Evolutionary conservation across 257 asterid genomes (phyloP), one percentile per base, ranked within the genome.

Genomic region (Ballota nigra): DNA sequence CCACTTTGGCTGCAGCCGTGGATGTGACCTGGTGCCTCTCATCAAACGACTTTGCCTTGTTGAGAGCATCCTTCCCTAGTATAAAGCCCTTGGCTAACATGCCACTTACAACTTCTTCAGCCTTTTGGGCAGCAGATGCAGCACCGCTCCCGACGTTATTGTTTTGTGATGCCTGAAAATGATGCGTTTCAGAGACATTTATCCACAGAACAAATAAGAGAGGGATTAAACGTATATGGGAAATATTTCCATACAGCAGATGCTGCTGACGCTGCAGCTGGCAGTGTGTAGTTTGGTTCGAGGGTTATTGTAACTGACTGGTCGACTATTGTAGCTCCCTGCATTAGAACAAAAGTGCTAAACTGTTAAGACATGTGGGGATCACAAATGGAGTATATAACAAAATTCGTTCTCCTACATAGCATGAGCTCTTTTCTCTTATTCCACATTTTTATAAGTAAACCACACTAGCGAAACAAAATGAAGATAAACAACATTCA

Each of bases 31-130:
- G 84, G 83, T 83, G 91, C 77, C 79, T 84, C 81, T 86, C 88
- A 11, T 88, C 95, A 29, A 88, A 84, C n/a, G 83, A 68, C 81
- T 88, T 88, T 5, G 95, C 95, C 77, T 71, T 82, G 76, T 73
- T 82, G 20, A 88, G 75, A 4, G 95, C 88, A 66, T 86, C 95
- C 63, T 83, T 84, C 29, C 95, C 95, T 59, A 88, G 57, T 67
- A 84, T 70, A 28, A 80, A 88, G n/a, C 95, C 95, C 79, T 77
- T 88, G 40, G 95, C 95, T 62, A 88, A 43, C 95, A 88, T 88
- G 83, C 83, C 76, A 60, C 86, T 86, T 8, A 88, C 89, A 22
- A 86, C 88, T 41, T 86, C 87, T 78, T 86, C 91, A 16, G 95
- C 95, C 72, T 81, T 88, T 68, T 80, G 85, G 40, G 81, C 80